phyloP scores from a whole-genome alignment of 1,284 basidiomycete species.

The Marasmius fiardii region DNA sequence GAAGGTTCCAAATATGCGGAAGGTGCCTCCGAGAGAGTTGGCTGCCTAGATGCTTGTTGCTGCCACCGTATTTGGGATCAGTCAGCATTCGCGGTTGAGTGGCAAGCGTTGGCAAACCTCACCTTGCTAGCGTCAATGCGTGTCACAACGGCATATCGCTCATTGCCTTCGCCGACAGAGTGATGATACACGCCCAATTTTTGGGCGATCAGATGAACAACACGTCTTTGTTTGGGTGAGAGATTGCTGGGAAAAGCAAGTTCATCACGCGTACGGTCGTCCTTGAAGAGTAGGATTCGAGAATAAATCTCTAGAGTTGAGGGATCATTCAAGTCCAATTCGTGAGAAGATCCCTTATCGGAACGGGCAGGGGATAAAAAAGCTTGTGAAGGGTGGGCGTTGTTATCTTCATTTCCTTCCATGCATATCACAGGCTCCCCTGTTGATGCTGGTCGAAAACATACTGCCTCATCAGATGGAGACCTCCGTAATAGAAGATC shows the following conservation, averaged over 20 bases:
- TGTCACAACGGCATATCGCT: conserved; percentile 91
- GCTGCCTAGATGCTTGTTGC: conserved; percentile 32
- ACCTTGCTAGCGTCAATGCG: conserved; percentile 78
- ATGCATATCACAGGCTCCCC: too few species aligned
- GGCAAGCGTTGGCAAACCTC: conserved; percentile 26
- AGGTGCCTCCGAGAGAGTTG: conserved; percentile 72
- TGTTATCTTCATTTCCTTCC: too few species aligned
- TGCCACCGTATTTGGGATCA: conserved; percentile 18
- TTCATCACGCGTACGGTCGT: conserved; percentile 97
- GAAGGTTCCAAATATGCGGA: conserved; percentile 65
- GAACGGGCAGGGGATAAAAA: conserved; percentile 56
- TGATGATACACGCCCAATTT: conserved; percentile 95
- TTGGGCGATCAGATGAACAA: conserved; percentile 95
- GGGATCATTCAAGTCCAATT: conserved; percentile 95
- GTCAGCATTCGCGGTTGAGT: conserved; percentile 1
- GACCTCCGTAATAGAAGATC: too few species aligned
- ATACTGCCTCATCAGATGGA: too few species aligned
- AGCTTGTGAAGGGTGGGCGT: conserved; percentile 40
- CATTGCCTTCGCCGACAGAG: conserved; percentile 90
- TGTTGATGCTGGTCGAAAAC: too few species aligned
- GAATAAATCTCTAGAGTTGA: conserved; percentile 97
- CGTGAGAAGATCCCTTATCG: conserved; percentile 55
- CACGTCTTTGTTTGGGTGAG: conserved; percentile 81
- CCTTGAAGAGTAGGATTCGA: conserved; percentile 94
- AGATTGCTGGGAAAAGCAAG: conserved; percentile 91